Base-by-base conservation (phyloP, 176 grass and related monocot species). In the Miscanthus lutarioriparius region DNA sequence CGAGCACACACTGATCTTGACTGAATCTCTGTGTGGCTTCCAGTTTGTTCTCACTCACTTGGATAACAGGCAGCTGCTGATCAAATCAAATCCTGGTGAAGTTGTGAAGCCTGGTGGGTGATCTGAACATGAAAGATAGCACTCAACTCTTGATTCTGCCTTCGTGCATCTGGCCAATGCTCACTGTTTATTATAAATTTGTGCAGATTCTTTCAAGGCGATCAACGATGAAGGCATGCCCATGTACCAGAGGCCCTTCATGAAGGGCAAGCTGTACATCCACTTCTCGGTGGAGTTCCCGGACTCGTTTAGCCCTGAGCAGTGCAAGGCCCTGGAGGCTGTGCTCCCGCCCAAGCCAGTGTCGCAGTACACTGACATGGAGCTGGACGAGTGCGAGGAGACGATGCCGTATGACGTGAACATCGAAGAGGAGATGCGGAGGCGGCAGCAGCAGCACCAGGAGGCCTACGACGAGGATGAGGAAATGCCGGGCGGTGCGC, bases 251-350 rank as follows among this genome's bases (percentile, higher is more conserved):
- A 89, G 87, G 79, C 86, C 94, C 0, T 97, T 93, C 85, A 94
- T 97, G 94, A 97, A 86, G 84, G 94, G 94, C 64, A 97, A 97
- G 81, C 84, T 97, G 15, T 97, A 97, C 87, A 90, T 97, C 84
- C 94, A 94, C 74, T 97, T 97, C 67, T 87, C 91, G 0, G 91
- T 97, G 5, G 94, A 94, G 0, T 97, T 97, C 84, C 94, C 94
- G 0, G 94, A 97, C 77, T 82, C 91, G 0, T 16, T 97, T 47
- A 88, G 44, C 74, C 89, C 7, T 0, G 94, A 97, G 5, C 87
- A 97, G 70, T 91, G 94, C 89, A 97, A 91, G 82, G 91, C 94
- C 5, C 85, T 97, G 0, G 89, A 91, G 68, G 54, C 78, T 0
- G 68, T 90, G 58, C 91, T 97, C 19, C 94, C 94, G 2, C 85